phyloP scores from a whole-genome alignment of 805 yeast species.

The Blastobotrys mokoenaii region DNA sequence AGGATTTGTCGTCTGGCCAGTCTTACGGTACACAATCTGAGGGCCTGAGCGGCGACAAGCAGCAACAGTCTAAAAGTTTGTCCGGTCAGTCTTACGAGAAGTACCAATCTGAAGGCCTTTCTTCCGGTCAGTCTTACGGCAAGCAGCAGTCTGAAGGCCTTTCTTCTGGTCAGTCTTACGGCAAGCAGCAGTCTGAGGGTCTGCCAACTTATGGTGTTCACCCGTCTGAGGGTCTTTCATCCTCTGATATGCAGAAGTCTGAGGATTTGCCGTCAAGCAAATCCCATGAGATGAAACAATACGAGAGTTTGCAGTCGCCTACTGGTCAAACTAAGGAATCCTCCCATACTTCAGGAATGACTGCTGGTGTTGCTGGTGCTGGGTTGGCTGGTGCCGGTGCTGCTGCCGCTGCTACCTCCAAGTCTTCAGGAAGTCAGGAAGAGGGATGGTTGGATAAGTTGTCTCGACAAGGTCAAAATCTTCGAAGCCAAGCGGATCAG shows the following conservation, averaged over 20 bases:
- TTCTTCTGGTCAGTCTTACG: neutral
- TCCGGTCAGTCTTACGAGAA: no score
- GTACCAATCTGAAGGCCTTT: neutral
- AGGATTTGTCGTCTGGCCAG: no score
- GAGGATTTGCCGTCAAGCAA: neutral
- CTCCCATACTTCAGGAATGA: conserved; percentile 9
- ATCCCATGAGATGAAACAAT: neutral
- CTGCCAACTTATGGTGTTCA: neutral
- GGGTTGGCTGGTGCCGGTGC: conserved; percentile 1
- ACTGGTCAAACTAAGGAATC: conserved; percentile 13
- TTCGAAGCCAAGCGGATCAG: neutral
- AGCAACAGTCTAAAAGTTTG: no score
- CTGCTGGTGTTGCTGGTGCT: conserved; percentile 10
- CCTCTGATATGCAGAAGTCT: neutral
- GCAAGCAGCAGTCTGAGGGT: no score
- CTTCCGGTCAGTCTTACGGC: neutral
- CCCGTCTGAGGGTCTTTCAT: neutral
- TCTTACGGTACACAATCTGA: no score
- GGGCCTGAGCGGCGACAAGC: no score
- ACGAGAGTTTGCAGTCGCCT: no score
- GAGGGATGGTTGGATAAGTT: neutral
- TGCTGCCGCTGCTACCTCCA: conserved; percentile 1
- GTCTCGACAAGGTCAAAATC: neutral
- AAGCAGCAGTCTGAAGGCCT: neutral
- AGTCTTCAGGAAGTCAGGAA: neutral